These are phyloP conservation scores for Phellinidium pouzarii DNA, from an alignment of 1,284 basidiomycete genomes.

Conservation along the genomic window DNA sequence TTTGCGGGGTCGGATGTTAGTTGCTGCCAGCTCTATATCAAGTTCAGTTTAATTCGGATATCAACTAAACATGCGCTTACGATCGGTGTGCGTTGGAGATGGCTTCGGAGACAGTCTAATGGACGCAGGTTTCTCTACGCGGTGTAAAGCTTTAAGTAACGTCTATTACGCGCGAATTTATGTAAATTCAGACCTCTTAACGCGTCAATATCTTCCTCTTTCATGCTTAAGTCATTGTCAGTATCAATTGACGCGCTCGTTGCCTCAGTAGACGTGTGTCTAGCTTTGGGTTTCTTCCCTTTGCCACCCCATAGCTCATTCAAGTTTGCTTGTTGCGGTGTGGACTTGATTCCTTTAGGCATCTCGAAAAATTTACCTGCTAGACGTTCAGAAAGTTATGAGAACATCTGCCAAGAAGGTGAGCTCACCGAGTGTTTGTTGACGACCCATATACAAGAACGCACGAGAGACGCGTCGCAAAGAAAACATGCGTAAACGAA, in stretches of 20 bases:
- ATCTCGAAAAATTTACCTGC: constrained; percentile 67
- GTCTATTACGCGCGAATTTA: not conserved
- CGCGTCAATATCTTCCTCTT: constrained; percentile 21
- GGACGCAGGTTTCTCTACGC: constrained; percentile 1
- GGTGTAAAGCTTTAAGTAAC: not conserved
- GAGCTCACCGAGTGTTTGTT: constrained; percentile 61
- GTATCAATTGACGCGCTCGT: constrained; percentile 25
- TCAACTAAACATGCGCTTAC: not conserved
- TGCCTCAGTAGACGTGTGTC: constrained; percentile 22
- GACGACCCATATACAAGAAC: constrained; percentile 46
- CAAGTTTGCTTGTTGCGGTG: constrained; percentile 65
- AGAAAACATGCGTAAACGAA: constrained; percentile 15
- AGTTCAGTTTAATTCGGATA: not conserved
- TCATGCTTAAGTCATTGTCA: constrained; percentile 24
- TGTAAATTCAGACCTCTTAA: not conserved
- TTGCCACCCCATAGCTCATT: constrained; percentile 64
- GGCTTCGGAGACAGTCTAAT: not conserved
- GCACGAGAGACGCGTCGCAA: constrained; percentile 19
- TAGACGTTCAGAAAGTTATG: not conserved
- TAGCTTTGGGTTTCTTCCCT: constrained; percentile 30
- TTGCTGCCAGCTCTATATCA: constrained; percentile 19
- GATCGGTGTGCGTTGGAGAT: not conserved
- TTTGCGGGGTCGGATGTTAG: constrained; percentile 34
- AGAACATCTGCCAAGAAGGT: constrained; percentile 3
- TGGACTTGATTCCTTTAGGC: constrained; percentile 52